phyloP scores from a whole-genome alignment of 208 protist genomes.

The Acanthamoeba lenticulata region DNA sequence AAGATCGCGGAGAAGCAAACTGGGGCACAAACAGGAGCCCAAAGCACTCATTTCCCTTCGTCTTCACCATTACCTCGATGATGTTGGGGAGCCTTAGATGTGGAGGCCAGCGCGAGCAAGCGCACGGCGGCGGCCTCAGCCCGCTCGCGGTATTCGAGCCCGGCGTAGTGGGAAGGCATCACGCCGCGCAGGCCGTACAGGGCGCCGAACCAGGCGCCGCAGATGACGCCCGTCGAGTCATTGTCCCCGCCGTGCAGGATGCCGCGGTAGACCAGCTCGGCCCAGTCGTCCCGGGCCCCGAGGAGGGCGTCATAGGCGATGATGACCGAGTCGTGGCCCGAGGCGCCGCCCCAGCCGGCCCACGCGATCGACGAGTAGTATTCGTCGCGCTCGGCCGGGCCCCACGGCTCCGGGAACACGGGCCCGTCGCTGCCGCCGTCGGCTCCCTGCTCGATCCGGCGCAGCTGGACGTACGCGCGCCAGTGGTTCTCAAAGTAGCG shows the following conservation, averaged over 20 bases:
- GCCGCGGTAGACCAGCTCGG: conserved; percentile 65
- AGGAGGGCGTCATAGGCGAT: conserved; percentile 77
- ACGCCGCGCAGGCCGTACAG: conserved; percentile 62
- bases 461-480: conserved; percentile 35
- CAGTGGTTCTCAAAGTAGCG: conserved; percentile 4
- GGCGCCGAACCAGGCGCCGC: conserved; percentile 66
- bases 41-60: too few species aligned
- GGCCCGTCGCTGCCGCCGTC: neutral
- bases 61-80: too few species aligned
- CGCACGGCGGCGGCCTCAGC: neutral
- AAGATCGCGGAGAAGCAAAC: too few species aligned
- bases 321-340: conserved; percentile 61
- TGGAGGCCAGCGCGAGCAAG: too few species aligned
- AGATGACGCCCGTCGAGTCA: conserved; percentile 71
- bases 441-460: conserved; percentile 68
- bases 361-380: conserved; percentile 69
- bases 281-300: neutral
- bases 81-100: too few species aligned
- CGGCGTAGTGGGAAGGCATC: neutral
- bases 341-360: conserved; percentile 70
- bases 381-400: conserved; percentile 14
- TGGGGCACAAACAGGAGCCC: too few species aligned
- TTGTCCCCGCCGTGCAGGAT: conserved; percentile 73
- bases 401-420: neutral
- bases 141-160: neutral